Base-by-base conservation (phyloP, 2,329 filamentous ascomycete genomes). In the Apiospora pterosperma region DNA sequence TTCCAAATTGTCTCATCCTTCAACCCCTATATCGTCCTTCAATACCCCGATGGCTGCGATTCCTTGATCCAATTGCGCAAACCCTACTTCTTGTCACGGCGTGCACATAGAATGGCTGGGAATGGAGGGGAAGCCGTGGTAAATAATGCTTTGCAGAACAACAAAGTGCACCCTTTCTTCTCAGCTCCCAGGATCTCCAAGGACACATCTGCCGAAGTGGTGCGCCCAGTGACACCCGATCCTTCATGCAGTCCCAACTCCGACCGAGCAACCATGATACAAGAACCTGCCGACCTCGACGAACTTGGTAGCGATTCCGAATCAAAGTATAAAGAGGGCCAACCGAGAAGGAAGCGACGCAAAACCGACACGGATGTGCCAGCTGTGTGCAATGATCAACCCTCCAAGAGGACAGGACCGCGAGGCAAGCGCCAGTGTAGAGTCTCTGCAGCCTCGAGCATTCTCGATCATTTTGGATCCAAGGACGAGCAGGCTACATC, bases 141-240 rank as follows among this genome's bases (percentile, higher is more conserved):
- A 31, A 25, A 52, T 28, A 14, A 16, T 31, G 44, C 25, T 10
- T n/a, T 55, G 48, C 28, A 25, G 5, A 16, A 39, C 38, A 48
- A 36, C 70, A 85, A 84, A 68, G 71, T 87, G 41, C 85, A 88
- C 85, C 85, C 21, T 86, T 88, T 75, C 87, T 88, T 70, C 71
- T 71, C 44, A 1, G 67, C 76, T 1, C 73, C 75, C 28, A 73
- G 70, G 65, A 60, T 64, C 41, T 66, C 58, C 39, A 69, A 68
- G 64, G 59, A 64, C 21, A 36, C 36, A 16, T 25, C 58, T 14
- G 61, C 65, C n/a, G 61, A 66, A 34, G 62, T 64, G 11, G 41
- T 69, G 25, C 68, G 68, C 2, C 74, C 72, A 36, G 68, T 73
- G 8, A 75, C 74, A 7, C 74, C 74, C 19, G 74, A 76, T 63